Percentiles rank a stretch among this genome's conserved stretches.
Conservation (phyloP, 441 rosid genomes). For the Gossypium trilobum region DNA sequence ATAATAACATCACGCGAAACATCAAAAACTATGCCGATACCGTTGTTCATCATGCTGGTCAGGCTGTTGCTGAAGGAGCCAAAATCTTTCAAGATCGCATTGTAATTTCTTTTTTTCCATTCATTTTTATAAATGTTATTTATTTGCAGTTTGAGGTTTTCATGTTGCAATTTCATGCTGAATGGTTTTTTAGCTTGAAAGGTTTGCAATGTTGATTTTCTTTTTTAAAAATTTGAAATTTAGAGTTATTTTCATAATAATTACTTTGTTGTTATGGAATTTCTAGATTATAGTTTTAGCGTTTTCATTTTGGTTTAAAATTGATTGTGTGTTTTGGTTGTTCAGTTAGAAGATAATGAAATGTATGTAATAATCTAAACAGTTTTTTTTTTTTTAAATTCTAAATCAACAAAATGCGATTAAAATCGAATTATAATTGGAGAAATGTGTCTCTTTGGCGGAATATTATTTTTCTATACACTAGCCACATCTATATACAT, state of each 20-base stretch:
- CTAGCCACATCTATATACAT: neutral
- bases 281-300: neutral
- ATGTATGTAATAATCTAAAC: neutral
- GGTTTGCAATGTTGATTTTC: neutral
- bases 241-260: neutral
- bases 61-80: slow-evolving; percentile 91
- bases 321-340: neutral
- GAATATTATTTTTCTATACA: neutral
- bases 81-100: slow-evolving; percentile 89
- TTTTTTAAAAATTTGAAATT: neutral
- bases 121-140: neutral
- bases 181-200: neutral
- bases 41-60: slow-evolving; percentile 96
- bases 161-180: neutral
- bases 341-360: neutral
- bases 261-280: neutral
- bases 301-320: neutral
- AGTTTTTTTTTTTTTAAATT: too few species aligned
- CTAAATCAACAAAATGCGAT: neutral
- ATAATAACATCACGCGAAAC: slow-evolving; percentile 74
- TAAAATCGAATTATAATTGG: neutral
- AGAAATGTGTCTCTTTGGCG: neutral
- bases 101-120: slow-evolving; percentile 28
- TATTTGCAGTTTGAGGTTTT: neutral
- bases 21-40: slow-evolving; percentile 86